phyloP scores from a whole-genome alignment of 441 rosid genomes.

The California macrophylla region DNA sequence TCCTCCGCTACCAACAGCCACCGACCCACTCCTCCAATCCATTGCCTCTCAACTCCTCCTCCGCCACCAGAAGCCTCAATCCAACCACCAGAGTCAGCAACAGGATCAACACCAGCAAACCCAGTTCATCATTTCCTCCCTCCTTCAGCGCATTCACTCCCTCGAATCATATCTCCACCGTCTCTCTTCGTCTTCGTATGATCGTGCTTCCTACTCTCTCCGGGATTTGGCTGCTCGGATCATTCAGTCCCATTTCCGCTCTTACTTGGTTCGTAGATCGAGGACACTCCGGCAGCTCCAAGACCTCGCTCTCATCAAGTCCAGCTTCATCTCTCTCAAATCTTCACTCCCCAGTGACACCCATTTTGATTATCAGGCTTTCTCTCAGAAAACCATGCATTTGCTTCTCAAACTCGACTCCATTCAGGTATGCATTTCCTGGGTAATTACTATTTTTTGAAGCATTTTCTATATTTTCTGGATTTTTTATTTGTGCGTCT shows the following conservation, averaged over 20 bases:
- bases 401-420: slow-evolving; percentile 66
- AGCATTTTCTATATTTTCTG: background rate
- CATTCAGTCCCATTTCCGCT: slow-evolving; percentile 70
- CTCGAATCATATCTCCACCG: slow-evolving; percentile 44
- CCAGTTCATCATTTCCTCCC: slow-evolving; percentile 40
- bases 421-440: slow-evolving; percentile 42
- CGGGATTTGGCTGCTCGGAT: slow-evolving; percentile 75
- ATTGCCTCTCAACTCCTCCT: slow-evolving; percentile 34
- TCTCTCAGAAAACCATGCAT: slow-evolving; percentile 47
- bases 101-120: slow-evolving; percentile 16
- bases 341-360: slow-evolving; percentile 42
- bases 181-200: slow-evolving; percentile 15
- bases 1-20: slow-evolving; percentile 12
- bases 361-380: slow-evolving; percentile 31
- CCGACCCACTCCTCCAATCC: slow-evolving; percentile 46
- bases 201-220: slow-evolving; percentile 24
- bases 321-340: slow-evolving; percentile 51
- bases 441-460: background rate
- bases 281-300: slow-evolving; percentile 65
- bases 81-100: slow-evolving; percentile 12
- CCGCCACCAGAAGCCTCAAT: slow-evolving; percentile 27
- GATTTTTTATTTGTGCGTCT: slow-evolving; percentile 13
- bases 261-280: slow-evolving; percentile 70
- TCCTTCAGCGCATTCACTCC: slow-evolving; percentile 49
- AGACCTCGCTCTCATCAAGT: slow-evolving; percentile 59